phyloP scores from a whole-genome alignment of 768 basidiomycete species.

The Tephrocybe sp. region DNA sequence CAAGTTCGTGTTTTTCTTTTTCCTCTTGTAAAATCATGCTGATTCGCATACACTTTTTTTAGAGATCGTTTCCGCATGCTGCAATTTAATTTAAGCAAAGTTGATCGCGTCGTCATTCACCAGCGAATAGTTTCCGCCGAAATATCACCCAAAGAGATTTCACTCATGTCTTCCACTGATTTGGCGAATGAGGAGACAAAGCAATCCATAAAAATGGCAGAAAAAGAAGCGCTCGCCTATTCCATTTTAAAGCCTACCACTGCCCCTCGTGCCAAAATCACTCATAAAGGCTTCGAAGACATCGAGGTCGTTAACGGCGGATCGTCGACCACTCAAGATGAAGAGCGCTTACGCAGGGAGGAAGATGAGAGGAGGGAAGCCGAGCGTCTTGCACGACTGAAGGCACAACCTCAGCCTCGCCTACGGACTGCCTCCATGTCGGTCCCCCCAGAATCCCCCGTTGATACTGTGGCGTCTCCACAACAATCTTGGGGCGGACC shows the following conservation, averaged over 20 bases:
- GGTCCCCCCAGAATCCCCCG: slow-evolving; percentile 71
- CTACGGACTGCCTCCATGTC: slow-evolving; percentile 58
- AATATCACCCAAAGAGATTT: slow-evolving; percentile 70
- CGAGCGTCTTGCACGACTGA: slow-evolving; percentile 64
- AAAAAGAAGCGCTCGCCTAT: slow-evolving; percentile 80
- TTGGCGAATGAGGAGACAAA: slow-evolving; percentile 85
- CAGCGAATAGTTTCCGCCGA: slow-evolving; percentile 67
- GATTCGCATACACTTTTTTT: slow-evolving; percentile 5
- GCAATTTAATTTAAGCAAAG: slow-evolving; percentile 82
- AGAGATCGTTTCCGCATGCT: slow-evolving; percentile 92
- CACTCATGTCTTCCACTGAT: slow-evolving; percentile 85
- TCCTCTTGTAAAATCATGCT: background rate
- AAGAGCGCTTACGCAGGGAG: slow-evolving; percentile 60
- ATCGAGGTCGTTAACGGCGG: slow-evolving; percentile 75
- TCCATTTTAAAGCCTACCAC: slow-evolving; percentile 75
- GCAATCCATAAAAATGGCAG: slow-evolving; percentile 76
- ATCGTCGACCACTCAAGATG: slow-evolving; percentile 35
- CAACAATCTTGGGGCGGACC: slow-evolving; percentile 60
- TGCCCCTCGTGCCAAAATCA: slow-evolving; percentile 75
- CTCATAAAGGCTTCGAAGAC: slow-evolving; percentile 90
- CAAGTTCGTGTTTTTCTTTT: slow-evolving; percentile 49
- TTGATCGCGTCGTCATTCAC: slow-evolving; percentile 77
- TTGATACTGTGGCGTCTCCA: slow-evolving; percentile 26
- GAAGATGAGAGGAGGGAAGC: slow-evolving; percentile 69
- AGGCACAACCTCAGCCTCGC: slow-evolving; percentile 40